Conservation (phyloP, 2,329 filamentous ascomycete species). For the Tolypocladium tropicale region DNA sequence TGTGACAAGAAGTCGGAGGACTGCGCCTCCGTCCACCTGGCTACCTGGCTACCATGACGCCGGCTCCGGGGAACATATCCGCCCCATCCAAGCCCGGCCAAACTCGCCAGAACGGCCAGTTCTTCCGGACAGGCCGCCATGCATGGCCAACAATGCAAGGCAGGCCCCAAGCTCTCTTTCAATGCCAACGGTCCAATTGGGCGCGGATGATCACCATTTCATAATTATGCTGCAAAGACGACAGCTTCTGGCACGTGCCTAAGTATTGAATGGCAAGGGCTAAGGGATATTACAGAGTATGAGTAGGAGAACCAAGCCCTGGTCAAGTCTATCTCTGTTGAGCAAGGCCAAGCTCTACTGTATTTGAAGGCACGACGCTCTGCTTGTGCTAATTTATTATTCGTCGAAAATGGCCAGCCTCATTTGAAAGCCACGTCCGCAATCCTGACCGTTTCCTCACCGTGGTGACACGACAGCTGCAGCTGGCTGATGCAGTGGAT, state of each 20-base stretch:
- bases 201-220: not conserved
- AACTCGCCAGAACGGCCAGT: not conserved
- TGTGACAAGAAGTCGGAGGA: not conserved
- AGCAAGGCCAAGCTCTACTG: not conserved
- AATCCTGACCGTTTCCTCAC: not conserved
- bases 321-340: not conserved
- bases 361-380: not conserved
- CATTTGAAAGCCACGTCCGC: not conserved
- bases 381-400: not conserved
- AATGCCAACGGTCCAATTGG: not conserved
- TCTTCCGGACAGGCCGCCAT: not conserved
- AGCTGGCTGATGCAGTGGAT: not conserved
- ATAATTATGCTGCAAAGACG: not conserved
- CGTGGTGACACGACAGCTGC: not conserved
- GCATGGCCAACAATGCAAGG: not conserved
- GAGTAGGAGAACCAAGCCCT: too few relatives aligned
- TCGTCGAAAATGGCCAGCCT: not conserved
- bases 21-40: not conserved
- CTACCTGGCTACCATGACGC: too few relatives aligned
- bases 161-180: not conserved
- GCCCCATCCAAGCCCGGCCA: not conserved
- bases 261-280: too few relatives aligned
- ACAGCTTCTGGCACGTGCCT: not conserved
- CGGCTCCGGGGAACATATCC: too few relatives aligned
- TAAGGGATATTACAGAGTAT: too few relatives aligned